These are phyloP conservation scores for Hyphopichia buzzinii DNA, from an alignment of 1,139 yeast species.

Conservation along the genomic window DNA sequence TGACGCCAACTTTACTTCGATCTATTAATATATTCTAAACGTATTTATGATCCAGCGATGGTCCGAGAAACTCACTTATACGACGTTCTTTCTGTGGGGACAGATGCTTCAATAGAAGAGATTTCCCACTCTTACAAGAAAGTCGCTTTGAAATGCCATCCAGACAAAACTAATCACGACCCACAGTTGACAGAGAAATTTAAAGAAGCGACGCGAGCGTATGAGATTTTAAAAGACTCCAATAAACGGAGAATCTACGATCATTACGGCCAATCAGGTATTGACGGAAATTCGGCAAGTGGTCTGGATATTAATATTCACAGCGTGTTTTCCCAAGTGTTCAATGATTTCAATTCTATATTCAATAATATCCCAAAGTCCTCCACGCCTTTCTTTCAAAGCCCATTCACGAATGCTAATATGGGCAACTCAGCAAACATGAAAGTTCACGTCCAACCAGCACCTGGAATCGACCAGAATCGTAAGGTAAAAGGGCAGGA, in stretches of 20 bases:
- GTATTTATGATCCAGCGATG: conserved; percentile 17
- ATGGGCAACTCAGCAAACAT: conserved; percentile 11
- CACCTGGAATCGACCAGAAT: conserved; percentile 9
- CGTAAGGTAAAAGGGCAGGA: conserved; percentile 28
- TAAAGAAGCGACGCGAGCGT: conserved; percentile 43
- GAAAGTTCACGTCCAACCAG: conserved; percentile 24
- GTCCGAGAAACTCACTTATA: conserved; percentile 34
- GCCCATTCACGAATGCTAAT: conserved; percentile 8
- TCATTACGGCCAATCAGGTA: conserved; percentile 37
- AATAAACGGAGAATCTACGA: conserved; percentile 34
- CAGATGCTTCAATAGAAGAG: conserved; percentile 37
- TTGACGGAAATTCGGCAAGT: conserved; percentile 27
- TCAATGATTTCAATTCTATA: conserved; percentile 35
- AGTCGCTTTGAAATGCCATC: conserved; percentile 44
- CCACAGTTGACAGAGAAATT: conserved; percentile 43
- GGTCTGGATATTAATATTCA: conserved; percentile 19
- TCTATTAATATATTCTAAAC: too few relatives aligned
- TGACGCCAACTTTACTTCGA: too few relatives aligned
- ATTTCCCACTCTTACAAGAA: conserved; percentile 40
- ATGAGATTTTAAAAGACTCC: conserved; percentile 38
- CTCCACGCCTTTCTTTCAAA: conserved; percentile 2
- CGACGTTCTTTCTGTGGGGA: conserved; percentile 35
- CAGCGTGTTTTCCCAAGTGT: conserved; percentile 37
- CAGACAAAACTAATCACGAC: conserved; percentile 48
- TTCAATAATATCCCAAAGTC: conserved; percentile 19